Conservation (phyloP, 257 asterid species). For the Ballota nigra region DNA sequence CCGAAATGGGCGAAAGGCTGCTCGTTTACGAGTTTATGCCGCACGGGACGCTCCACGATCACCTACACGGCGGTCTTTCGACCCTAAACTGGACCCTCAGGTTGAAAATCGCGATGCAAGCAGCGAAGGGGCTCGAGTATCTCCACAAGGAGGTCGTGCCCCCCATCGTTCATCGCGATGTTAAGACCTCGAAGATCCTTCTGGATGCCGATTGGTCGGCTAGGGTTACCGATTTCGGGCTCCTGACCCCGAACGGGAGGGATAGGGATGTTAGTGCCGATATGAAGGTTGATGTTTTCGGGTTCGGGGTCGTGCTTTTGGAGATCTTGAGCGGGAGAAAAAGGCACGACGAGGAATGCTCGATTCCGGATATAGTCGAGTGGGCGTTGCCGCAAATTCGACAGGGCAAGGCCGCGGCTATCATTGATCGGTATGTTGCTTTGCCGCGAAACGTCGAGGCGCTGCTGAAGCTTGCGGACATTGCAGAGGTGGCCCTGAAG, state of each 20-base stretch:
- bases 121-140: constrained; percentile 83
- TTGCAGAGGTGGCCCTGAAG: constrained; percentile 70
- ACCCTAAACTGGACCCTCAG: constrained; percentile 70
- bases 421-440: constrained; percentile 65
- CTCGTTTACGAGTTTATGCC: constrained; percentile 89
- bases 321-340: constrained; percentile 92
- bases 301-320: constrained; percentile 81
- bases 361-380: constrained; percentile 66
- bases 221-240: constrained; percentile 69
- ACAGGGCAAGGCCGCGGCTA: constrained; percentile 79
- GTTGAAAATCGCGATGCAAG: constrained; percentile 75
- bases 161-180: constrained; percentile 77
- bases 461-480: constrained; percentile 79
- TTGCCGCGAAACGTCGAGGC: constrained; percentile 90
- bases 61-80: constrained; percentile 84
- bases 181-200: constrained; percentile 86
- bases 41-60: constrained; percentile 92
- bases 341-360: constrained; percentile 61
- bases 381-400: constrained; percentile 83
- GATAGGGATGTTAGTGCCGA: constrained; percentile 53
- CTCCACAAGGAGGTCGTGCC: constrained; percentile 74
- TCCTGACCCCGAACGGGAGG: constrained; percentile 53
- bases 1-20: constrained; percentile 96
- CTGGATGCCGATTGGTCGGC: constrained; percentile 83
- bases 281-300: constrained; percentile 61